Percentiles rank a stretch among this genome's conserved stretches.
Evolutionary conservation across 495 filamentous ascomycete species (phyloP).

Genomic region (Cudoniella acicularis): DNA sequence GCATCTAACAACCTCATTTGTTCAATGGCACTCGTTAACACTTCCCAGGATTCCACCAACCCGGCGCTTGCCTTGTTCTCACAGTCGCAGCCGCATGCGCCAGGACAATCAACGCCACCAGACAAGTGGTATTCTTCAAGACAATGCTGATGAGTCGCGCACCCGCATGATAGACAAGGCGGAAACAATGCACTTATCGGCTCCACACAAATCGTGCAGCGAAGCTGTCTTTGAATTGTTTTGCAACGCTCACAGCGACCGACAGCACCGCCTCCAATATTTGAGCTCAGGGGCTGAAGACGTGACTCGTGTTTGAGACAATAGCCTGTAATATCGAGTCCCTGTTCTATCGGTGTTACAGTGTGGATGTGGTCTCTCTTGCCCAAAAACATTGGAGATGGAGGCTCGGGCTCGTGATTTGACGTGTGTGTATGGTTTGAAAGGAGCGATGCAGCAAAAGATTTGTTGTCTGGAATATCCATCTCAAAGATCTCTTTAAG

Average conservation of each 20-base stretch:
- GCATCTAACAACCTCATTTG: conserved; percentile 17
- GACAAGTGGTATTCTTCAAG: conserved; percentile 48
- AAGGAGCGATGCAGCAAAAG: conserved; percentile 20
- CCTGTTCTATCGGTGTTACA: conserved; percentile 35
- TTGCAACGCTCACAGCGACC: conserved; percentile 53
- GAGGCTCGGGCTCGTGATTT: conserved; percentile 16
- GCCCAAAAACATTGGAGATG: conserved; percentile 43
- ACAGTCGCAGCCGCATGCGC: conserved; percentile 41
- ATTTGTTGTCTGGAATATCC: conserved; percentile 16
- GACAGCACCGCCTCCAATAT: conserved; percentile 39
- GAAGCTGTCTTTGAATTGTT: conserved; percentile 47
- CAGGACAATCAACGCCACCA: conserved; percentile 40
- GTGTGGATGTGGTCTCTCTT: conserved; percentile 37
- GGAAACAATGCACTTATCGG: conserved; percentile 53
- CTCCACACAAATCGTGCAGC: conserved; percentile 57
- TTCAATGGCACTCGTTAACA: conserved; percentile 27
- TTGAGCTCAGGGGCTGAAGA: conserved; percentile 41
- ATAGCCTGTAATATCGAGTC: conserved; percentile 56
- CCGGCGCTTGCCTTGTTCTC: conserved; percentile 19
- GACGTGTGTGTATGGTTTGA: conserved; percentile 21
- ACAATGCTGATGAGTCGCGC: conserved; percentile 52
- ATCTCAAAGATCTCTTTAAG: conserved; percentile 41
- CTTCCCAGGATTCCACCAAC: conserved; percentile 28
- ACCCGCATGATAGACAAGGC: conserved; percentile 59
- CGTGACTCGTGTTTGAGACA: conserved; percentile 55